Evolutionary conservation across 257 asterid genomes (phyloP).

Genomic region (Salvia rosmarinus): DNA sequence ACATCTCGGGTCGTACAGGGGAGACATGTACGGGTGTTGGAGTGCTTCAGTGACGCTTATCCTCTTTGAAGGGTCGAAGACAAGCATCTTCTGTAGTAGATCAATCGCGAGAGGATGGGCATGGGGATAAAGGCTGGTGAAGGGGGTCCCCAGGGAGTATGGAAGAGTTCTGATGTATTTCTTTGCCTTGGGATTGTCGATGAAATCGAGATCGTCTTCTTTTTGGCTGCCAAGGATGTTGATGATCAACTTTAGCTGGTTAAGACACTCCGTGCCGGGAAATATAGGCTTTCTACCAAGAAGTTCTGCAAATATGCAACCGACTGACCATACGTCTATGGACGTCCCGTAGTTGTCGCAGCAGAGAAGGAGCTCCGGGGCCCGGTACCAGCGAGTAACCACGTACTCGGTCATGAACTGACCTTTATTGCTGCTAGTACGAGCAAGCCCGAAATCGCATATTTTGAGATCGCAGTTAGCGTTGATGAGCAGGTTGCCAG

Average conservation of each 20-base stretch:
- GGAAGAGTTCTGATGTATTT: conserved; percentile 57
- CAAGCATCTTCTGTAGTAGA: conserved; percentile 61
- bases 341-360: conserved; percentile 69
- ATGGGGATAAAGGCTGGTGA: conserved; percentile 49
- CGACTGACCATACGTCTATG: conserved; percentile 69
- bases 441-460: conserved; percentile 71
- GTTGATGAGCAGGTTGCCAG: conserved; percentile 66
- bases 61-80: conserved; percentile 69
- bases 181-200: conserved; percentile 63
- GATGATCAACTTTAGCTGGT: conserved; percentile 61
- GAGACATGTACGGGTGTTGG: conserved; percentile 63
- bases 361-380: conserved; percentile 72
- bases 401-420: conserved; percentile 74
- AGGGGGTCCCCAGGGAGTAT: conserved; percentile 46
- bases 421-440: conserved; percentile 53
- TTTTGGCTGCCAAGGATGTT: conserved; percentile 62
- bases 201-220: conserved; percentile 56
- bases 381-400: conserved; percentile 70
- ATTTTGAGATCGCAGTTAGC: conserved; percentile 62
- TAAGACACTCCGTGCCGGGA: conserved; percentile 66
- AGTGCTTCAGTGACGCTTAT: conserved; percentile 62
- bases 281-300: conserved; percentile 66
- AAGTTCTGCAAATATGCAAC: conserved; percentile 71
- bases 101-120: conserved; percentile 65
- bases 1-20: conserved; percentile 49